Percentiles rank a stretch among this genome's conserved stretches.
Evolutionary conservation across 179 eudicot species (phyloP).

Genomic region (Spinacia oleracea): DNA sequence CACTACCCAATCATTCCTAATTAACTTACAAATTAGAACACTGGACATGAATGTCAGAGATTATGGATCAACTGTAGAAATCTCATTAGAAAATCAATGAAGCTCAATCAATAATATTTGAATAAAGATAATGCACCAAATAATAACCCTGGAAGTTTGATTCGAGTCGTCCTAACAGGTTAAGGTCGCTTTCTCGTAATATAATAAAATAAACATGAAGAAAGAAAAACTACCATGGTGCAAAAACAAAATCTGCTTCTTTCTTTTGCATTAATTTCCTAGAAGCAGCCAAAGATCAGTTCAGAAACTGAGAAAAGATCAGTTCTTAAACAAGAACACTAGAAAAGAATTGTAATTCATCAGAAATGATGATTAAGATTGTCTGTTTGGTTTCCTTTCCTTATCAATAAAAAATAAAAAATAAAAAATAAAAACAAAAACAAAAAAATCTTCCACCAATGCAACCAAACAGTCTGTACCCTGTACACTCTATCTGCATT

Average conservation of each 20-base stretch:
- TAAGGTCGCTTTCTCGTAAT: background rate
- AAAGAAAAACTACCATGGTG: slow-evolving; percentile 16
- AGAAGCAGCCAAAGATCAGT: slow-evolving; percentile 27
- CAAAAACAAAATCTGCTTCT: slow-evolving; percentile 31
- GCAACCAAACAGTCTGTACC: slow-evolving; percentile 32
- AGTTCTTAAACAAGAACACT: slow-evolving; percentile 18
- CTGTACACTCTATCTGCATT: slow-evolving; percentile 31
- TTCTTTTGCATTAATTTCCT: slow-evolving; percentile 17
- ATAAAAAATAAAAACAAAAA: background rate
- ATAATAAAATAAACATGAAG: slow-evolving; percentile 21
- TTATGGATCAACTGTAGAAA: slow-evolving; percentile 11
- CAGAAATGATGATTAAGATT: no score
- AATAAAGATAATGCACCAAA: background rate
- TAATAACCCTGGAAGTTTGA: background rate
- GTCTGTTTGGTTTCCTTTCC: no score
- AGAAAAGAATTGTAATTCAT: no score
- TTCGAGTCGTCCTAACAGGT: background rate
- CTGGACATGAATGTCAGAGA: slow-evolving; percentile 32
- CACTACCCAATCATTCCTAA: slow-evolving; percentile 31
- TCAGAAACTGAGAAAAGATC: slow-evolving; percentile 12
- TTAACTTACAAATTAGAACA: slow-evolving; percentile 29
- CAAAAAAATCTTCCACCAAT: slow-evolving; percentile 12
- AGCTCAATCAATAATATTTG: background rate
- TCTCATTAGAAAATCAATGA: slow-evolving; percentile 7
- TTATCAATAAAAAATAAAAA: no score